Base-by-base conservation (phyloP, 441 rosid genomes). In the Pelargonium australe region DNA sequence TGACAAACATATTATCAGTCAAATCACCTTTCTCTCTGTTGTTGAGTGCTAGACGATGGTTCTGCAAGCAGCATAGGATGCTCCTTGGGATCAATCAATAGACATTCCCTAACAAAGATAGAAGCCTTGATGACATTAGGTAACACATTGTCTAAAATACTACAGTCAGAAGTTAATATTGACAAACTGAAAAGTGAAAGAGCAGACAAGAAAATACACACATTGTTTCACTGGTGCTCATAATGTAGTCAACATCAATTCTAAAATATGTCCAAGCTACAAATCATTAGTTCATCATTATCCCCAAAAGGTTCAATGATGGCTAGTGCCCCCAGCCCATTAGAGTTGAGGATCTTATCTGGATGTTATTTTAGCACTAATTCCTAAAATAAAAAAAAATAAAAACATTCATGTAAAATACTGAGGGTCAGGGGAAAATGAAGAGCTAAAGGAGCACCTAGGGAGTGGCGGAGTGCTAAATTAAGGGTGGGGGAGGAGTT, bases 41-140 rank as follows among this genome's bases (percentile, higher is more conserved):
- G 96, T 76, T 88, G 99, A 49, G 81, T 78, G 86, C 89, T 95
- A 20, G 85, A 85, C 66, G 96, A 92, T 80, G 96, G 98, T 74
- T 95, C 99, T 5, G 99, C 97, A 72, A 95, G 91, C 73, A 95
- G 85, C 99, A 95, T 90, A 10, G 99, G 99, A 74, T 92, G 99
- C 84, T 95, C 99, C 81, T 82, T 92, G 3, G 99, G 95, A 87
- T 95, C 99, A 86, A 95, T 71, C 78, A 90, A 78, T 47, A 95
- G 85, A 78, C 98, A 95, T 65, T 88, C 91, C 92, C 98, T 93
- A 47, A 55, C 77, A 69, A 44, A 63, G 47, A 49, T 66, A 76
- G 0, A 71, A 11, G 7, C 4, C 34, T 51, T 0, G 60, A 23
- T 10, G 34, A 47, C 19, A 74, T 16, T 64, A 51, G 31, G 63